These are phyloP conservation scores for Quercus glauca DNA, from an alignment of 306 rosid species.

Conservation along the genomic window DNA sequence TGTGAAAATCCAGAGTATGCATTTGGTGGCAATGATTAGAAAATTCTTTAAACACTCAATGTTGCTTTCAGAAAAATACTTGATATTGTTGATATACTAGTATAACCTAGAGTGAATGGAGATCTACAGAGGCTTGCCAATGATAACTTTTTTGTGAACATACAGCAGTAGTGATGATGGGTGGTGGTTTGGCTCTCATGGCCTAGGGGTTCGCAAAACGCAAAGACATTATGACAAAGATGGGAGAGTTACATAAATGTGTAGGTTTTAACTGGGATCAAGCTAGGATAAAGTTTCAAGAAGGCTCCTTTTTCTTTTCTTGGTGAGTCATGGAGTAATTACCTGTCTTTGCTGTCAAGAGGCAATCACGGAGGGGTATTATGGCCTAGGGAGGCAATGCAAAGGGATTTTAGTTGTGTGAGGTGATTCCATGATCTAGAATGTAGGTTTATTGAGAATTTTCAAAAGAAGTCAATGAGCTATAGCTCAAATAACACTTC, in stretches of 20 bases:
- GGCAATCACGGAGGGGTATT: neutral
- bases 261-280: neutral
- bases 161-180: neutral
- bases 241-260: neutral
- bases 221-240: neutral
- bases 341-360: neutral
- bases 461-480: neutral
- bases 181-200: neutral
- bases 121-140: neutral
- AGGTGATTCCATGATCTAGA: neutral
- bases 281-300: neutral
- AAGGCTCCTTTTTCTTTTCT: neutral
- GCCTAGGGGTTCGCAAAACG: neutral
- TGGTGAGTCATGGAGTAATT: neutral
- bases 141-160: neutral
- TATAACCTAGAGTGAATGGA: neutral
- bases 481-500: too few species aligned
- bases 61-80: neutral
- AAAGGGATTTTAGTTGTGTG: neutral
- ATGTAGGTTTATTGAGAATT: neutral
- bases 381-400: neutral
- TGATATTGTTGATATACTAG: neutral
- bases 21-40: neutral
- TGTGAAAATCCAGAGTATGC: neutral
- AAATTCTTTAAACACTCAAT: neutral